phyloP scores from a whole-genome alignment of 345 rosid genomes.

The Capsella bursapastoris region DNA sequence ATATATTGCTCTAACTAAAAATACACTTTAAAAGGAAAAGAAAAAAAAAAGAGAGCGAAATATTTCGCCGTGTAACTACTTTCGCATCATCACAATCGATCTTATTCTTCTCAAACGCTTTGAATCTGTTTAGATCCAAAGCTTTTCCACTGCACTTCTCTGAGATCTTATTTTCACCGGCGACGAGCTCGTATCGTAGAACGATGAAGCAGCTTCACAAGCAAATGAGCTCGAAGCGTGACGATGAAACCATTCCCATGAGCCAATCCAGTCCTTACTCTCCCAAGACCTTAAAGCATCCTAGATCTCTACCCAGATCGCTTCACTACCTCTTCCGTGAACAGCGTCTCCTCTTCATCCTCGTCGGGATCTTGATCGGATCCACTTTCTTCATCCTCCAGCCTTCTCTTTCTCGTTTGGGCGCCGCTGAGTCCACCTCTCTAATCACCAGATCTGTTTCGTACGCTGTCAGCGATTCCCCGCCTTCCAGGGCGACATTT shows the following conservation, averaged over 20 bases:
- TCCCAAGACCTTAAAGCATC: conserved; percentile 68
- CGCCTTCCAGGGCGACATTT: conserved; percentile 34
- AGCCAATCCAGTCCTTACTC: conserved; percentile 62
- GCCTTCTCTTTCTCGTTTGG: conserved; percentile 79
- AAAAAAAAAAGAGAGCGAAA: neutral
- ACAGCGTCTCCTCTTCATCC: conserved; percentile 88
- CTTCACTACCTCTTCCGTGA: conserved; percentile 82
- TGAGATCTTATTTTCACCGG: conserved; percentile 36
- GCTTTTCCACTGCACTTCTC: conserved; percentile 12
- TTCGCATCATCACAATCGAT: neutral
- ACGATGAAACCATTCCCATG: conserved; percentile 63
- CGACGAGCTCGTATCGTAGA: conserved; percentile 22
- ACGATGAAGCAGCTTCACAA: conserved; percentile 89
- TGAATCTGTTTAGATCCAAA: conserved; percentile 40
- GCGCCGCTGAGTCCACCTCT: conserved; percentile 55
- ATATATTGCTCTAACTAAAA: neutral
- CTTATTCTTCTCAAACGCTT: conserved; percentile 22
- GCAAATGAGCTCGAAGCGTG: conserved; percentile 69
- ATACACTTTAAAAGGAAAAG: too few species aligned
- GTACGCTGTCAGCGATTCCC: conserved; percentile 22
- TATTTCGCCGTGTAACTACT: conserved; percentile 1
- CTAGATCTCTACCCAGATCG: conserved; percentile 89
- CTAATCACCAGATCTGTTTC: conserved; percentile 46
- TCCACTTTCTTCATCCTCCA: conserved; percentile 93
- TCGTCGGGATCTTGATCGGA: conserved; percentile 90